Evolutionary conservation across 2,329 filamentous ascomycete genomes (phyloP), one percentile per base, ranked within the genome.

Genomic region (Xylariaceae sp.): DNA sequence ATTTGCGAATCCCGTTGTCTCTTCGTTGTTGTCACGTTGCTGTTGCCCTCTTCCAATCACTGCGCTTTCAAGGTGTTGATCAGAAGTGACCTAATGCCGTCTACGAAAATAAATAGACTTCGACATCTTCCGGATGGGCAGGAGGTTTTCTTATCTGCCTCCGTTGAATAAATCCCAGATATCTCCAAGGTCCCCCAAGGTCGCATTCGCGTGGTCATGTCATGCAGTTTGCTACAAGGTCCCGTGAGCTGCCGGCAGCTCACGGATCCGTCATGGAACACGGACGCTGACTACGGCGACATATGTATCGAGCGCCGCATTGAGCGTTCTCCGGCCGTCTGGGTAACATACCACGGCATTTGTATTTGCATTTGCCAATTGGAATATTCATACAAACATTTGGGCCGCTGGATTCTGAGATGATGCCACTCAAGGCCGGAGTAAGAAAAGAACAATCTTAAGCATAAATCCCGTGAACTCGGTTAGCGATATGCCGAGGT

Each of bases 51-150:
- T 40, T 56, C 58, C 58, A 58, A 61, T 61, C 58, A 61, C 28
- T 9, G n/a, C 21, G 31, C 28, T 17, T 39, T 50, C 46, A 11
- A 28, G 8, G 24, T 43, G 39, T 33, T 14, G 43, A 50, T 46
- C 53, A 28, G 44, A 29, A 21, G 23, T 39, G 12, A 11, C 37
- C 34, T 34, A 49, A 57, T 57, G 52, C 46, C 29, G 50, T 36
- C 37, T 40, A 56, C 53, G 57, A 53, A 49, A 60, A 60, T 53
- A 33, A 49, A 28, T 19, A 56, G 44, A 53, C 12, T 34, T 48
- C 43, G 39, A 53, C 16, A 56, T 60, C 43, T 53, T 60, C 57
- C 57, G 53, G 53, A 52, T 57, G 33, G 53, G 37, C 39, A 57
- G 47, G 37, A 49, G 14, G 16, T 36, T 21, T 54, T 23, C 28